Evolutionary conservation across 2,329 filamentous ascomycete genomes (phyloP).

Genomic region (Diaporthe citrichinensis): DNA sequence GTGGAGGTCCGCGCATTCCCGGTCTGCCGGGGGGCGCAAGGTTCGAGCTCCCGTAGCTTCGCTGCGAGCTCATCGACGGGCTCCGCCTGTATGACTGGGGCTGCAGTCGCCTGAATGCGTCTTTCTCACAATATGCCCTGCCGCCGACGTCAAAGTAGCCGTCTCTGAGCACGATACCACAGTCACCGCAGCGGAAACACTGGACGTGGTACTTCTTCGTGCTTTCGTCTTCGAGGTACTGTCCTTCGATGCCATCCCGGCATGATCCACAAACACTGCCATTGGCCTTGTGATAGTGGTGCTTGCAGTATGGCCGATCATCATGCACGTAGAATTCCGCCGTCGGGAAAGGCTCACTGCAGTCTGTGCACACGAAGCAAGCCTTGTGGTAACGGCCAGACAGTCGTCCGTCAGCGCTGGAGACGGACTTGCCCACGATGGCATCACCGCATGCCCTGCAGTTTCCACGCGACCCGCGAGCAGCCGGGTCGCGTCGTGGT

Average conservation of each 20-base stretch:
- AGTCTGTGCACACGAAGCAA: constrained; percentile 93
- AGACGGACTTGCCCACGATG: constrained; percentile 93
- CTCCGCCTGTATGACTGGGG: constrained; percentile 36
- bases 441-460: constrained; percentile 86
- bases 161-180: constrained; percentile 79
- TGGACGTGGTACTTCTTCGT: constrained; percentile 86
- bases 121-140: constrained; percentile 86
- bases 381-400: constrained; percentile 95
- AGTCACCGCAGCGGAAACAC: constrained; percentile 89
- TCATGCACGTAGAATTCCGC: constrained; percentile 92
- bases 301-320: constrained; percentile 90
- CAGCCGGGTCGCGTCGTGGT: constrained; percentile 56
- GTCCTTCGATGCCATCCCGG: constrained; percentile 89
- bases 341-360: constrained; percentile 84
- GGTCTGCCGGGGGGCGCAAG: constrained; percentile 41
- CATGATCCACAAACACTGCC: constrained; percentile 87
- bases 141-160: constrained; percentile 94
- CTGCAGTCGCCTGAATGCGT: constrained; percentile 74
- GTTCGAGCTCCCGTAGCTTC: constrained; percentile 40
- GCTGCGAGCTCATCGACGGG: constrained; percentile 40
- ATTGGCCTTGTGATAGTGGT: constrained; percentile 93
- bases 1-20: constrained; percentile 41
- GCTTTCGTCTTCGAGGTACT: constrained; percentile 88
- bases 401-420: constrained; percentile 90
- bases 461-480: constrained; percentile 70